A percentile compares a stretch with the other conserved stretches of the same genome.
Evolutionary conservation across 2,329 filamentous ascomycete genomes (phyloP).

Genomic region (Clathrospora elynae): DNA sequence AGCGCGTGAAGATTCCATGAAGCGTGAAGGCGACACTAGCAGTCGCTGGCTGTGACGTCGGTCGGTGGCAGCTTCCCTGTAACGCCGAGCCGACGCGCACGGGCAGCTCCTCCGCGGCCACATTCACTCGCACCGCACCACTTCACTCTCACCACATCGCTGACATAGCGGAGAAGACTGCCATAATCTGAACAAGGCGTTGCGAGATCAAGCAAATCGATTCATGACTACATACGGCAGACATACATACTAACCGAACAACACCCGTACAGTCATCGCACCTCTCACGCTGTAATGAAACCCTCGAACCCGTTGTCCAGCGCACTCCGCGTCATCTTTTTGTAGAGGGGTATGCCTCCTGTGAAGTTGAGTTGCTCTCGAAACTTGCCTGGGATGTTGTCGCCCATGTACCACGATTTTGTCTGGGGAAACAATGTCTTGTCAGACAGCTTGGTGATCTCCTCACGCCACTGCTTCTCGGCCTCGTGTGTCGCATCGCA

Average conservation of each 20-base stretch:
- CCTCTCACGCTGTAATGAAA: conserved; percentile 38
- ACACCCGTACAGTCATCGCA: not conserved
- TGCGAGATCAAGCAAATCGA: not conserved
- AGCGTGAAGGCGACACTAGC: conserved; percentile 6
- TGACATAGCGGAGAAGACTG: too few species aligned
- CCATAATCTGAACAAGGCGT: too few species aligned
- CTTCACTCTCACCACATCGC: not conserved
- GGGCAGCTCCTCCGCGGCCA: conserved; percentile 6
- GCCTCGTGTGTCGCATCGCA: conserved; percentile 51
- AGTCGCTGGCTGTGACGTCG: conserved; percentile 30
- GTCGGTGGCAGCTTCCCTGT: conserved; percentile 25
- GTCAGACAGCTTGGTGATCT: conserved; percentile 49
- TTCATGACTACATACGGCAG: not conserved
- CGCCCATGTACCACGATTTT: conserved; percentile 53
- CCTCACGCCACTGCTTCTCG: conserved; percentile 51
- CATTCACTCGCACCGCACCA: not conserved
- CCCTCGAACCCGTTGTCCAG: conserved; percentile 47
- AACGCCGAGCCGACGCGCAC: conserved; percentile 18
- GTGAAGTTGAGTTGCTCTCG: conserved; percentile 54
- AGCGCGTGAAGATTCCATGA: conserved; percentile 36
- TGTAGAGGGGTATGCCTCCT: conserved; percentile 51
- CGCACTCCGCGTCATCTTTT: conserved; percentile 46
- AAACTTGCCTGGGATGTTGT: conserved; percentile 54
- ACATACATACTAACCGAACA: not conserved
- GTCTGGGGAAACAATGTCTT: conserved; percentile 51